Evolutionary conservation across 345 rosid genomes (phyloP).

Genomic region (Corchorus capsularis): DNA sequence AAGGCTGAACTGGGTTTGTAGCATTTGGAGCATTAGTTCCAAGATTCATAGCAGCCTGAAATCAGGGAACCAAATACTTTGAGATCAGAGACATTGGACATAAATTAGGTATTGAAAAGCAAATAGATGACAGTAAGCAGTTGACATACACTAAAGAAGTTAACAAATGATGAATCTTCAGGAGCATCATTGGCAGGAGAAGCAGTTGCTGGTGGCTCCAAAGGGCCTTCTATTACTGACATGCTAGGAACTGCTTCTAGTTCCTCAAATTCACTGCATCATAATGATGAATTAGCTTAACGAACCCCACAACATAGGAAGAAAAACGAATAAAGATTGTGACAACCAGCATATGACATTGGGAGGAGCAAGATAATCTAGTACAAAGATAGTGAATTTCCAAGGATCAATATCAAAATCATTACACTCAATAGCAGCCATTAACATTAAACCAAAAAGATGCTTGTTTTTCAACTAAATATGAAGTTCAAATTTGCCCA

Average conservation of each 20-base stretch:
- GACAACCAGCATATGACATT: neutral
- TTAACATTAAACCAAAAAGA: neutral
- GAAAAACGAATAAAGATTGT: neutral
- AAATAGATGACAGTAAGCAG: neutral
- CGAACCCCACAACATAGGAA: neutral
- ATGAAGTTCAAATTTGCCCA: neutral
- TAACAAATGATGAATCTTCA: conserved; percentile 57
- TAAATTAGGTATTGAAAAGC: neutral
- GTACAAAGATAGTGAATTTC: neutral
- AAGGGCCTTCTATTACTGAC: conserved; percentile 56
- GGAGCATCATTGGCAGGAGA: conserved; percentile 41
- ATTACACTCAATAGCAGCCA: neutral
- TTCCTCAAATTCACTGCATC: conserved; percentile 64
- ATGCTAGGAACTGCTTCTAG: conserved; percentile 65
- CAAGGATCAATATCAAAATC: conserved; percentile 4
- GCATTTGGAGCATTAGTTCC: conserved; percentile 43
- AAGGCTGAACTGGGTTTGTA: conserved; percentile 38
- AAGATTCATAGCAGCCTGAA: conserved; percentile 44
- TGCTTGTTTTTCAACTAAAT: neutral
- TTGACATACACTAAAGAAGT: conserved; percentile 57
- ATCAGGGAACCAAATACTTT: neutral
- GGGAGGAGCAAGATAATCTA: neutral
- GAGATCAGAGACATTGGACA: conserved; percentile 10
- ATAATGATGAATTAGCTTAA: neutral
- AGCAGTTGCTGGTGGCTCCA: conserved; percentile 54